These are phyloP conservation scores for Lentinus brumalis DNA, from an alignment of 768 basidiomycete genomes.

Conservation along the genomic window DNA sequence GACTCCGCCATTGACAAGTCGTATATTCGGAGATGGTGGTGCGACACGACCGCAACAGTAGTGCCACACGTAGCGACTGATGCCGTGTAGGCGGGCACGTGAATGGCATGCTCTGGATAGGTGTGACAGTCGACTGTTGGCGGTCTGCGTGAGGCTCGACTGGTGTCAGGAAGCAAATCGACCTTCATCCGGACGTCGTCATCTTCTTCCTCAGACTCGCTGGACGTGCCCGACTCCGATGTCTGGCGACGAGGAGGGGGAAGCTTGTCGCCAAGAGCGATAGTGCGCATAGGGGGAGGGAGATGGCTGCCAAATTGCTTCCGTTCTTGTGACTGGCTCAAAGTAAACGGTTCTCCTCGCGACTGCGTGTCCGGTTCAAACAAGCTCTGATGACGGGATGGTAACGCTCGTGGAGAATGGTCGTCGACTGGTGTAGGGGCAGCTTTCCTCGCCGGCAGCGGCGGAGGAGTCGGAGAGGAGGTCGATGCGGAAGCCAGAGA, in stretches of 20 bases:
- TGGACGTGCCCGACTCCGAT: slow-evolving; percentile 39
- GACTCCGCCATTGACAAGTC: slow-evolving; percentile 52
- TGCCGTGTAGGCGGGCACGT: slow-evolving; percentile 55
- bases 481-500: slow-evolving; percentile 20
- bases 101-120: slow-evolving; percentile 52
- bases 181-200: slow-evolving; percentile 46
- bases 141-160: slow-evolving; percentile 60
- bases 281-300: slow-evolving; percentile 76
- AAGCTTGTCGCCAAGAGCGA: slow-evolving; percentile 67
- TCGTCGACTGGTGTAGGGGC: slow-evolving; percentile 18
- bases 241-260: slow-evolving; percentile 52
- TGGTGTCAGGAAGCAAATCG: slow-evolving; percentile 68
- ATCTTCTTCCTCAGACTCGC: slow-evolving; percentile 56
- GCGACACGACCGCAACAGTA: slow-evolving; percentile 56
- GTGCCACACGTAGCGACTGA: slow-evolving; percentile 58
- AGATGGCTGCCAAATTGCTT: slow-evolving; percentile 39
- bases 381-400: slow-evolving; percentile 17
- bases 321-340: slow-evolving; percentile 21
- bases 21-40: slow-evolving; percentile 64
- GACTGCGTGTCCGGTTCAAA: slow-evolving; percentile 10
- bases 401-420: slow-evolving; percentile 7
- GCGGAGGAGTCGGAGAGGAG: slow-evolving; percentile 37
- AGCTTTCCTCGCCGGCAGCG: slow-evolving; percentile 34
- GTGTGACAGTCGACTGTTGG: slow-evolving; percentile 36
- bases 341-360: neutral